Percentiles rank a stretch among this genome's conserved stretches.
phyloP scores from a whole-genome alignment of 2,329 filamentous ascomycete species.

The Cercospora sp. region DNA sequence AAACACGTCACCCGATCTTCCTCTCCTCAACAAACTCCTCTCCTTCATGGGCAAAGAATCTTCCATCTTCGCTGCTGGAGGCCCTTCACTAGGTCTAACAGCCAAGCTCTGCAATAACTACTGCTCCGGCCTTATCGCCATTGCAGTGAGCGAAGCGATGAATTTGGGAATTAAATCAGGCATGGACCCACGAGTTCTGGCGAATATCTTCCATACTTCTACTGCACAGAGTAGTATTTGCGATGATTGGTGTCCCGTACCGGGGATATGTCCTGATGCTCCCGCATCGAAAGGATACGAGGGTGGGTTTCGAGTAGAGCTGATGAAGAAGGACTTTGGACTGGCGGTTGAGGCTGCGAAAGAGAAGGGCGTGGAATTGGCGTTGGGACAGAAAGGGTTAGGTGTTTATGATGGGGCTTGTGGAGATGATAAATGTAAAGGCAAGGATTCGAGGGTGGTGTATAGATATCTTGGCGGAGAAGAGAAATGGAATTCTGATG shows the following conservation, averaged over 20 bases:
- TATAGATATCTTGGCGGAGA: conserved; percentile 57
- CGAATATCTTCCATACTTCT: conserved; percentile 53
- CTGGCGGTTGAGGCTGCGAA: conserved; percentile 58
- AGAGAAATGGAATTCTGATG: conserved; percentile 50
- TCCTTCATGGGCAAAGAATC: conserved; percentile 51
- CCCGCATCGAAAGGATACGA: conserved; percentile 53
- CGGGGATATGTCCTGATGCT: conserved; percentile 51
- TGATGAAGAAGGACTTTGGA: conserved; percentile 62
- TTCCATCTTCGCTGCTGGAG: conserved; percentile 58
- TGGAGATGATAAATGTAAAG: conserved; percentile 53
- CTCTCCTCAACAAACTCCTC: conserved; percentile 48
- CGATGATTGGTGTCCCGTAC: conserved; percentile 55
- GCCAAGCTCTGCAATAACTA: conserved; percentile 65
- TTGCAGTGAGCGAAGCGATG: conserved; percentile 60
- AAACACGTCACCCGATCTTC: conserved; percentile 48
- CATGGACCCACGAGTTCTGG: conserved; percentile 56
- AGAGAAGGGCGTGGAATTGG: conserved; percentile 52
- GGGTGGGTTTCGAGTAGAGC: conserved; percentile 59
- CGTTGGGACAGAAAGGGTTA: conserved; percentile 53
- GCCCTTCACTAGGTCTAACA: conserved; percentile 56
- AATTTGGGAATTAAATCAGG: conserved; percentile 61
- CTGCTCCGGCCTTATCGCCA: conserved; percentile 58
- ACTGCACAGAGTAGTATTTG: conserved; percentile 56
- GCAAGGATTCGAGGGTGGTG: conserved; percentile 59
- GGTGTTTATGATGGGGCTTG: conserved; percentile 55